These are phyloP conservation scores for Tolypocladium sp. DNA, from an alignment of 2,329 filamentous ascomycete species.

Conservation along the genomic window DNA sequence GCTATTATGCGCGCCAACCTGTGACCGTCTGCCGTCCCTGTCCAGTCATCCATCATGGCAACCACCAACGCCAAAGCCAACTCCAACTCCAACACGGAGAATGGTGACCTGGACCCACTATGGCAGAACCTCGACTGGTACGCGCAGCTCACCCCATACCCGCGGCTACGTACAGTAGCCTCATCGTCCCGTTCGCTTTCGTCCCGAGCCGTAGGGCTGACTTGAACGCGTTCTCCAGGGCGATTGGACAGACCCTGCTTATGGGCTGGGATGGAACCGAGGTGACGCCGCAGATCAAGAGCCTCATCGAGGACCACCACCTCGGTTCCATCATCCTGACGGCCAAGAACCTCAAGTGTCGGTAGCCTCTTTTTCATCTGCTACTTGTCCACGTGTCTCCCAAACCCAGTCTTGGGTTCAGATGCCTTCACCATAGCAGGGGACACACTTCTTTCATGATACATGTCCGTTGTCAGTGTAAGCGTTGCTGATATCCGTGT, in stretches of 20 bases:
- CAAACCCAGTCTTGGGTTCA: neutral
- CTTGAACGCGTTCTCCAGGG: constrained; percentile 31
- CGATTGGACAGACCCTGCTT: constrained; percentile 68
- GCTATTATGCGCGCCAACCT: constrained; percentile 9
- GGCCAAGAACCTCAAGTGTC: constrained; percentile 79
- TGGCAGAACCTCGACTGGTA: constrained; percentile 74
- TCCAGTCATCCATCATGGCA: constrained; percentile 13
- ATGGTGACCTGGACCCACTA: constrained; percentile 42
- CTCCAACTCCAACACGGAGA: constrained; percentile 18
- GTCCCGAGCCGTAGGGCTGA: constrained; percentile 7
- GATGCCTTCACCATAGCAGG: neutral
- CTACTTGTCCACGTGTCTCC: neutral
- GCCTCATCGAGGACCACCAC: constrained; percentile 74
- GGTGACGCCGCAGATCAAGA: constrained; percentile 73
- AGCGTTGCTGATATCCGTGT: constrained; percentile 15
- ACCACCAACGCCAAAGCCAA: constrained; percentile 11
- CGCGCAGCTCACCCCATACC: constrained; percentile 18
- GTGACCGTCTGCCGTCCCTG: constrained; percentile 13
- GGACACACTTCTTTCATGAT: neutral
- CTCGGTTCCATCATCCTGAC: constrained; percentile 81
- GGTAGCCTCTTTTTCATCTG: constrained; percentile 14
- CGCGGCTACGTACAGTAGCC: neutral
- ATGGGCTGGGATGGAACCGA: constrained; percentile 83
- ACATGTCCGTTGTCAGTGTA: neutral
- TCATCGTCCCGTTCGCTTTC: constrained; percentile 3